Percentiles rank a stretch among this genome's conserved stretches.
Conservation (phyloP, 23 red algal species). For the Gracilaria gracilis region DNA sequence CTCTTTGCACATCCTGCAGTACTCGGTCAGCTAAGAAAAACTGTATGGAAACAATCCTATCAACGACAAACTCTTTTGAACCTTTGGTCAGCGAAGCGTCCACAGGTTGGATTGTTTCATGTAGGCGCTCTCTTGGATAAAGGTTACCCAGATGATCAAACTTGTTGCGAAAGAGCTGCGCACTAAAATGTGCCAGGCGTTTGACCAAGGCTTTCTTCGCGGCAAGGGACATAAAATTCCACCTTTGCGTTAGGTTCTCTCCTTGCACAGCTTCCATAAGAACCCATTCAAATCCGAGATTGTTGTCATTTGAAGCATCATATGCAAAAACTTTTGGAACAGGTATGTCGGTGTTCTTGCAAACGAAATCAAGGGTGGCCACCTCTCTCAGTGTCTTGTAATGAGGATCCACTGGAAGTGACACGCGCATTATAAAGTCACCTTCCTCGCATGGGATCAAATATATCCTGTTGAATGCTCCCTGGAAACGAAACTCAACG, state of each 20-base stretch:
- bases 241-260: background rate
- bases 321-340: slow-evolving; percentile 9
- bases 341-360: background rate
- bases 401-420: slow-evolving; percentile 4
- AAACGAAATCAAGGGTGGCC: slow-evolving; percentile 17
- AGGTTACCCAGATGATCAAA: background rate
- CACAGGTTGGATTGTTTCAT: too few species aligned
- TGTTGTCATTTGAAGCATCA: slow-evolving; percentile 1
- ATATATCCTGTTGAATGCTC: slow-evolving; percentile 22
- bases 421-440: slow-evolving; percentile 19
- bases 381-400: slow-evolving; percentile 23
- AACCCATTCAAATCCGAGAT: slow-evolving; percentile 13
- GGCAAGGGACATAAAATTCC: background rate
- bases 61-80: background rate
- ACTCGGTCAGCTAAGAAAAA: background rate
- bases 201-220: background rate
- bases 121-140: background rate
- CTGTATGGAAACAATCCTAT: slow-evolving; percentile 6
- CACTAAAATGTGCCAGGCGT: background rate
- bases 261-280: background rate
- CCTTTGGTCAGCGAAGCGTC: too few species aligned
- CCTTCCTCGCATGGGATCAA: background rate
- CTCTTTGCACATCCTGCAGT: background rate
- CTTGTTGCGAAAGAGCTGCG: background rate
- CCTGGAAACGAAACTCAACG: background rate